Conservation (phyloP, 805 yeast species). For the Candida bentonensis region DNA sequence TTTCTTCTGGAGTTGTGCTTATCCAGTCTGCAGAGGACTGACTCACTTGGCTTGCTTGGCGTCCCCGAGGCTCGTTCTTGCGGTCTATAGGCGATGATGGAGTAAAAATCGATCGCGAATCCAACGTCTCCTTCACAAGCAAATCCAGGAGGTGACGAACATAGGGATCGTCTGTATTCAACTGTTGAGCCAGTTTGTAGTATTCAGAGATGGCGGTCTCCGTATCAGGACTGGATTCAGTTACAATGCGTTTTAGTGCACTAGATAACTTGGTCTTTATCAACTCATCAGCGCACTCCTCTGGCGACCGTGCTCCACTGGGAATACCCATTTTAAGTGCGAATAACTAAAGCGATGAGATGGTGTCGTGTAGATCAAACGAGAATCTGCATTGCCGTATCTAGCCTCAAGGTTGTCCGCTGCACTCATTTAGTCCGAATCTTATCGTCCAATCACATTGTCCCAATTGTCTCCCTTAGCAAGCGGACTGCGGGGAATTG, state of each 20-base stretch:
- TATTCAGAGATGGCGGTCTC: background rate
- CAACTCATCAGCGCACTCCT: background rate
- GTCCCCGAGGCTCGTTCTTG: background rate
- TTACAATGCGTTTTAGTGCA: background rate
- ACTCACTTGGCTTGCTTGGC: background rate
- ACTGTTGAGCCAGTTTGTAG: background rate
- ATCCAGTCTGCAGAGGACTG: background rate
- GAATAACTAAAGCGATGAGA: too few species aligned
- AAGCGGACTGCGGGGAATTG: too few species aligned
- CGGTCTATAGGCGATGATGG: background rate
- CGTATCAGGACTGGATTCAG: background rate
- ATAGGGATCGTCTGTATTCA: background rate
- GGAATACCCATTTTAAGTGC: too few species aligned
- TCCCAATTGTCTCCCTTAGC: too few species aligned
- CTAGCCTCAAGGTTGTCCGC: too few species aligned
- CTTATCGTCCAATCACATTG: background rate
- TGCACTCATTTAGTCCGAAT: too few species aligned
- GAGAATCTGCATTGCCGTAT: too few species aligned
- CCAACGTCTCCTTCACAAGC: background rate
- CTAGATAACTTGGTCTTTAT: background rate
- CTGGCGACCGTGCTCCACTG: background rate
- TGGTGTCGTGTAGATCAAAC: too few species aligned
- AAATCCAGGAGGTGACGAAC: background rate
- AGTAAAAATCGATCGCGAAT: background rate
- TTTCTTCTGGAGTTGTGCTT: background rate